These are phyloP conservation scores for Avicennia marina DNA, from an alignment of 257 asterid genomes.

Conservation along the genomic window DNA sequence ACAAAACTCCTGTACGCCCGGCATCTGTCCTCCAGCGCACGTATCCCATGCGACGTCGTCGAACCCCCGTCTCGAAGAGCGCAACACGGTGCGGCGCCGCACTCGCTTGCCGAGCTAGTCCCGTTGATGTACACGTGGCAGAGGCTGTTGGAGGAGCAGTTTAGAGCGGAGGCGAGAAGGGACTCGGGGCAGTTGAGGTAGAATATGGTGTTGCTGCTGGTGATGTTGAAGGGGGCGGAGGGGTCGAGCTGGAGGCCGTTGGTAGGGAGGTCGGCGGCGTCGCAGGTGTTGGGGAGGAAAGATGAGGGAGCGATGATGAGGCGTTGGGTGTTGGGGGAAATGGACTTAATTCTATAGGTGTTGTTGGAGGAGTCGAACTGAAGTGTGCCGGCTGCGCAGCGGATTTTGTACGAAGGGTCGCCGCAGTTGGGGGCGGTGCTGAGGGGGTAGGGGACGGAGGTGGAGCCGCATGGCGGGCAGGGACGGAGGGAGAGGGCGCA, in stretches of 20 bases:
- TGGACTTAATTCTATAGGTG: conserved; percentile 60
- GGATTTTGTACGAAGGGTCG: conserved; percentile 57
- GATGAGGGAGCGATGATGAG: conserved; percentile 56
- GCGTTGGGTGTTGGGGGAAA: conserved; percentile 52
- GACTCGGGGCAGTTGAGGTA: conserved; percentile 71
- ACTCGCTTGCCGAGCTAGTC: conserved; percentile 15
- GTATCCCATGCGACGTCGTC: conserved; percentile 47
- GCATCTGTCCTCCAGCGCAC: conserved; percentile 54
- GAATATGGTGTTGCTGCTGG: conserved; percentile 71
- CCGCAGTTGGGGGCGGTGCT: conserved; percentile 74
- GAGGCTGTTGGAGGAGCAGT: conserved; percentile 59
- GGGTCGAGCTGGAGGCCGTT: conserved; percentile 63
- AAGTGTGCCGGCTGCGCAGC: conserved; percentile 41
- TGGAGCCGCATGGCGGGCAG: conserved; percentile 69
- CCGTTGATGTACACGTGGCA: conserved; percentile 65
- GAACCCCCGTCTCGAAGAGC: conserved; percentile 82
- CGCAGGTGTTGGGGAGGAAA: conserved; percentile 56
- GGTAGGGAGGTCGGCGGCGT: conserved; percentile 53
- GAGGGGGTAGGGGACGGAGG: conserved; percentile 75
- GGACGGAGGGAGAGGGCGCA: conserved; percentile 33
- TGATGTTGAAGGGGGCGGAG: conserved; percentile 71
- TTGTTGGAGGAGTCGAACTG: conserved; percentile 58
- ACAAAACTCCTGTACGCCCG: conserved; percentile 81
- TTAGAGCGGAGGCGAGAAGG: conserved; percentile 55
- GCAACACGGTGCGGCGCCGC: conserved; percentile 49